Evolutionary conservation across 139 green algal genomes (phyloP).

Genomic region (Diplosphaera chodatii): DNA sequence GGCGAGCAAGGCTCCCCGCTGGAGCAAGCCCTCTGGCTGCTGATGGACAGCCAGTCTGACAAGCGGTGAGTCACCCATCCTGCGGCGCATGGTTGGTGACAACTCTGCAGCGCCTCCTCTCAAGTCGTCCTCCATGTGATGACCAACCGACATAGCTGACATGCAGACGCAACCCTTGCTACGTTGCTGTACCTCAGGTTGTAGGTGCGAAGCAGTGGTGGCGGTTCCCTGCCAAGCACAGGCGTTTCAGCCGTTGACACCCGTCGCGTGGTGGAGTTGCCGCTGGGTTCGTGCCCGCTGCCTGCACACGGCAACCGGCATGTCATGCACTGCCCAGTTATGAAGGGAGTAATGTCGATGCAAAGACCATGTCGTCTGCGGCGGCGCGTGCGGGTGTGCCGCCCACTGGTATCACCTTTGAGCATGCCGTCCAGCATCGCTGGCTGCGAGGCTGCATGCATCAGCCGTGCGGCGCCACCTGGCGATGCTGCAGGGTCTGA

Average conservation of each 20-base stretch:
- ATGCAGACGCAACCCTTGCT: too few species aligned
- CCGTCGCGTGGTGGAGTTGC: too few species aligned
- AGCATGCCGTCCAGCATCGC: not conserved
- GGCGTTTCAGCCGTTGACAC: not conserved
- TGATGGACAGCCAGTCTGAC: slow-evolving; percentile 53
- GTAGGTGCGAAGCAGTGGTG: not conserved
- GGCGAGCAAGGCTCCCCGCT: slow-evolving; percentile 54
- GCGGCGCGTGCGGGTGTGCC: too few species aligned
- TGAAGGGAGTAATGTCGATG: too few species aligned
- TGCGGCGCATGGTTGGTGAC: slow-evolving; percentile 1
- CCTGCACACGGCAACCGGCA: too few species aligned
- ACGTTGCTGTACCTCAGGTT: not conserved
- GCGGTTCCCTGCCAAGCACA: not conserved
- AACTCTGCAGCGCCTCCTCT: too few species aligned
- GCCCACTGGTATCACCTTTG: too few species aligned
- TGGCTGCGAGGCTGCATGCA: not conserved
- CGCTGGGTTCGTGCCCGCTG: not conserved
- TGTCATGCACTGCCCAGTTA: too few species aligned
- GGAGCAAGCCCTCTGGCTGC: slow-evolving; percentile 46
- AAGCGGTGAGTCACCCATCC: slow-evolving; percentile 39
- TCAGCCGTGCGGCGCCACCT: not conserved
- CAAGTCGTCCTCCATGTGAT: too few species aligned
- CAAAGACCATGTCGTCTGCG: too few species aligned
- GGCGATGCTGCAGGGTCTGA: not conserved
- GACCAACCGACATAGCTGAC: too few species aligned